Evolutionary conservation across 495 filamentous ascomycete species (phyloP).

Genomic region (Penicillium canariense): DNA sequence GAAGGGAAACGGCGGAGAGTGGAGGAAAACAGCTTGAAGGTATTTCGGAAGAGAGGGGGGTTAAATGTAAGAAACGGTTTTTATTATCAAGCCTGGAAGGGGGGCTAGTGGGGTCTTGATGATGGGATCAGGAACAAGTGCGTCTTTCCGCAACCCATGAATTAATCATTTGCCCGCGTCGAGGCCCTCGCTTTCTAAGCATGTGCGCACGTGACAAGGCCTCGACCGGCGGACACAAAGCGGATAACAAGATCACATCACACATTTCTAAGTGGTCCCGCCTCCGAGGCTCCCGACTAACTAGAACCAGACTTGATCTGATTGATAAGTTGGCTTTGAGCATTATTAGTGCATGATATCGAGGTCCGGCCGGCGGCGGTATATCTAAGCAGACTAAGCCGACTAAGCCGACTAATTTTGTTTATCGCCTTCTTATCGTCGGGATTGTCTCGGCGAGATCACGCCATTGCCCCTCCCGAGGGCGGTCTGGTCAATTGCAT

Average conservation of each 20-base stretch:
- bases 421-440: background rate
- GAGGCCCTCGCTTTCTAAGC: constrained; percentile 33
- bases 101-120: constrained; percentile 13
- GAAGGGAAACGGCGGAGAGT: constrained; percentile 63
- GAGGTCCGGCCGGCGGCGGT: background rate
- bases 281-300: background rate
- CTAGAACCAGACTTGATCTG: background rate
- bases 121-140: constrained; percentile 17
- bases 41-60: constrained; percentile 10
- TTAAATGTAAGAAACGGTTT: constrained; percentile 13
- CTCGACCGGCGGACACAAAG: constrained; percentile 13
- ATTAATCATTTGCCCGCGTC: constrained; percentile 29
- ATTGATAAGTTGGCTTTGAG: background rate
- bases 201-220: constrained; percentile 21
- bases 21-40: constrained; percentile 83
- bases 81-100: constrained; percentile 14
- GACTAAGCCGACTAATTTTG: background rate
- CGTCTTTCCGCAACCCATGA: constrained; percentile 12
- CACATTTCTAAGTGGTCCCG: background rate
- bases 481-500: background rate
- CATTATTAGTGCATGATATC: background rate
- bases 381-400: background rate
- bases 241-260: constrained; percentile 12
- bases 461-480: background rate
- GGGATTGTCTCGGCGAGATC: background rate